Percentiles rank a stretch among this genome's conserved stretches.
Evolutionary conservation across 306 rosid species (phyloP).

Genomic region (Styphnolobium japonicum): DNA sequence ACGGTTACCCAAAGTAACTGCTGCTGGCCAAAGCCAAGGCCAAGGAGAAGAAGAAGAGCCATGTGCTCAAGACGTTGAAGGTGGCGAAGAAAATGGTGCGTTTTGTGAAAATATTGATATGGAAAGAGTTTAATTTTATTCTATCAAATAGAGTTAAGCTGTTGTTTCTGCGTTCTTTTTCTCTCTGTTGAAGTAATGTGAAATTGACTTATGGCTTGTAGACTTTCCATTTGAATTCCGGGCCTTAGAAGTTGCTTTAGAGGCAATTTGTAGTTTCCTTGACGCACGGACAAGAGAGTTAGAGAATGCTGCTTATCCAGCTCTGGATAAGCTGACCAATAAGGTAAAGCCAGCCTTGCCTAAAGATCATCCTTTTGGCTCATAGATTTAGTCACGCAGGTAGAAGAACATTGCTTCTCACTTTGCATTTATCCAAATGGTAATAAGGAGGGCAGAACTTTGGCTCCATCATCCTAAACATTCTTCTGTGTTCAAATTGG

Average conservation of each 20-base stretch:
- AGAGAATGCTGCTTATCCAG: conserved; percentile 71
- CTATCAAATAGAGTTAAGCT: not conserved
- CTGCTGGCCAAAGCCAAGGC: conserved; percentile 40
- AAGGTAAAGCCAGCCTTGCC: too few species aligned
- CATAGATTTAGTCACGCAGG: not conserved
- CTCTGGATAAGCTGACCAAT: conserved; percentile 75
- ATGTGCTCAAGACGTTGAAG: conserved; percentile 46
- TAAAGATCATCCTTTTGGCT: not conserved
- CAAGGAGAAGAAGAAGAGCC: conserved; percentile 64
- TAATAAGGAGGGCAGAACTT: not conserved
- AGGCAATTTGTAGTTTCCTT: conserved; percentile 71
- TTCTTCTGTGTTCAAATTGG: not conserved
- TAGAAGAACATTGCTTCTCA: not conserved
- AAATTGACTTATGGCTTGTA: conserved; percentile 24
- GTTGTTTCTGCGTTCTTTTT: not conserved
- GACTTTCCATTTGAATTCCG: conserved; percentile 86
- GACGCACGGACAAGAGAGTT: conserved; percentile 67
- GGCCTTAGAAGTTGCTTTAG: conserved; percentile 69
- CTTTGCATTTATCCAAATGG: not conserved
- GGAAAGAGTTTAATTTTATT: not conserved
- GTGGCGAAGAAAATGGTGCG: conserved; percentile 53
- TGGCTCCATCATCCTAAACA: not conserved
- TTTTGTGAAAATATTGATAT: not conserved
- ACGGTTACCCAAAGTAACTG: conserved; percentile 42
- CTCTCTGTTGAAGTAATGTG: not conserved